Conservation (phyloP, 2,329 filamentous ascomycete genomes). For the Pseudogymnoascus sp. region DNA sequence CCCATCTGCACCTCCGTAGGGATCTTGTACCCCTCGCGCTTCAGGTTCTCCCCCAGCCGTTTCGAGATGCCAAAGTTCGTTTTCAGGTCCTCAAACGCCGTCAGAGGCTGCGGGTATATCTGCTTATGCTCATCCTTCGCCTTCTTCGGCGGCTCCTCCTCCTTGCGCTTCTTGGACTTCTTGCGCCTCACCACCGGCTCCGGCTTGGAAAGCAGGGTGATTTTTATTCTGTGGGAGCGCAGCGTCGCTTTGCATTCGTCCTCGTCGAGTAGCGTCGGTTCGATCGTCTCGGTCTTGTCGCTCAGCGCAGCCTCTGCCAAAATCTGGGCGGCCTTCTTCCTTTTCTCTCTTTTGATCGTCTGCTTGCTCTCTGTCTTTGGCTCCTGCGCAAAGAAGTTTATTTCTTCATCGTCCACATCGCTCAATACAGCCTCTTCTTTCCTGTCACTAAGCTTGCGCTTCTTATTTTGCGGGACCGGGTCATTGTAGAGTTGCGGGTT, state of each 20-base stretch:
- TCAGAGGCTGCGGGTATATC: slow-evolving; percentile 72
- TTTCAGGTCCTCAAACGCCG: slow-evolving; percentile 65
- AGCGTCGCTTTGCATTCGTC: slow-evolving; percentile 68
- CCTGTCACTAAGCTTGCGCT: slow-evolving; percentile 45
- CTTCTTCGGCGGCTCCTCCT: slow-evolving; percentile 32
- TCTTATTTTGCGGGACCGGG: slow-evolving; percentile 38
- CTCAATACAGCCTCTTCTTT: slow-evolving; percentile 24
- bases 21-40: slow-evolving; percentile 73
- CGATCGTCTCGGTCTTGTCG: neutral
- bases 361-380: slow-evolving; percentile 31
- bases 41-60: slow-evolving; percentile 68
- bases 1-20: slow-evolving; percentile 94
- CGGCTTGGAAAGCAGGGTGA: slow-evolving; percentile 57
- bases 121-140: slow-evolving; percentile 46
- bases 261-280: slow-evolving; percentile 43
- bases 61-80: slow-evolving; percentile 64
- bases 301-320: slow-evolving; percentile 7
- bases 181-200: slow-evolving; percentile 40
- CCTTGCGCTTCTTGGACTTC: slow-evolving; percentile 49
- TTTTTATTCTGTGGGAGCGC: slow-evolving; percentile 74
- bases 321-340: slow-evolving; percentile 9
- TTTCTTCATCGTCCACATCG: slow-evolving; percentile 32
- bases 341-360: slow-evolving; percentile 18
- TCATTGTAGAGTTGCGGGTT: slow-evolving; percentile 67
- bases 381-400: slow-evolving; percentile 49